phyloP scores from a whole-genome alignment of 2,329 filamentous ascomycete genomes.

The Fusarium camptoceras region DNA sequence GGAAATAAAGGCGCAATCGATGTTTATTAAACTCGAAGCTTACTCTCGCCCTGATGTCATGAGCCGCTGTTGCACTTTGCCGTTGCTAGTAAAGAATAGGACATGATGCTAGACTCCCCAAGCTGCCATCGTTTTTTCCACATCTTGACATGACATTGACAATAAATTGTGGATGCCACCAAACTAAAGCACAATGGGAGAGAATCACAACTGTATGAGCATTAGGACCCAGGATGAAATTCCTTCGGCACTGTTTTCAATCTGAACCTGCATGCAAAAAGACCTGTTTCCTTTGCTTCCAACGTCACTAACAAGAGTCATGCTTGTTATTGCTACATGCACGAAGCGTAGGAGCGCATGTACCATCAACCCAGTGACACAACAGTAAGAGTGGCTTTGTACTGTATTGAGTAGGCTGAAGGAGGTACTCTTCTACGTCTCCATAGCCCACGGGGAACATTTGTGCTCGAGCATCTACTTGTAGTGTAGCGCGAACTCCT shows the following conservation, averaged over 20 bases:
- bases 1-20: background rate
- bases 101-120: background rate
- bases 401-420: background rate
- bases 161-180: slow-evolving; percentile 12
- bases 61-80: background rate
- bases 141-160: background rate
- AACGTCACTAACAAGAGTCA: slow-evolving; percentile 14
- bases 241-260: background rate
- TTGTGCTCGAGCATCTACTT: slow-evolving; percentile 24
- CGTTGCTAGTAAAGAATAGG: background rate
- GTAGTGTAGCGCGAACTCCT: slow-evolving; percentile 23
- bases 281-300: slow-evolving; percentile 2
- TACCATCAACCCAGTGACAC: background rate
- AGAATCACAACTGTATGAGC: background rate
- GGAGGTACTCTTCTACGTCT: slow-evolving; percentile 11
- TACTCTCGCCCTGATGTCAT: background rate
- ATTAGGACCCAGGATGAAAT: background rate
- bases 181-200: background rate
- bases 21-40: background rate
- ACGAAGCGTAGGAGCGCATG: slow-evolving; percentile 9
- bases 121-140: background rate
- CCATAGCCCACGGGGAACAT: slow-evolving; percentile 16
- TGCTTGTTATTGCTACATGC: slow-evolving; percentile 15
- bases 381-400: background rate
- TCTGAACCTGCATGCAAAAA: slow-evolving; percentile 8